Base-by-base conservation (phyloP, 2,329 filamentous ascomycete genomes). In the Aureobasidium sp. region DNA sequence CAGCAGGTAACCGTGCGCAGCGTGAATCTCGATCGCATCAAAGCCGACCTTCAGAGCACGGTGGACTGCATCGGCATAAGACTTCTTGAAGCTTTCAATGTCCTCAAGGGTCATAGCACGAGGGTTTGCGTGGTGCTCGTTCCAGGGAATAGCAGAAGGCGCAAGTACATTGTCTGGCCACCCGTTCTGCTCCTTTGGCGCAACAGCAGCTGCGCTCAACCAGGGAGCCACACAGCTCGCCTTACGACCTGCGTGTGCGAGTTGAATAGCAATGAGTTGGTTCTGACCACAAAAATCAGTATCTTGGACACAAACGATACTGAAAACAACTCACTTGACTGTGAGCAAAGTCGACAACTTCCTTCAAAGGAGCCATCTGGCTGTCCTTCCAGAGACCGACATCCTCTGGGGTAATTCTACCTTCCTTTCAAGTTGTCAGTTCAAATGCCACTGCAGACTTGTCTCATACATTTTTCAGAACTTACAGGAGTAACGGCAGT, bases 331-430 rank as follows among this genome's bases (percentile, higher is more conserved):
- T 47, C n/a, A 58, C 82, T 74, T 96, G 91, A 30, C 83, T 85
- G 77, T 95, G 91, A 2, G 88, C 84, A 65, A 91, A 95, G 64
- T 95, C 89, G 39, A 86, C 83, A 49, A 93, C 82, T 63, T 83
- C 82, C 70, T 81, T 83, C 62, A 95, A 76, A 0, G 86, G 86
- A 65, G 82, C 86, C 63, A 92, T 87, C 73, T 97, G 92, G 37
- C 82, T 85, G 72, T 96, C 92, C 65, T 88, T 81, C 92, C 91
- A 97, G 8, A 97, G 76, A 0, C 92, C 91, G 13, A 78, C 76
- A 71, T 93, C 89, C 72, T 92, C 81, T 1, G 91, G 90, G 0
- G 89, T 88, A 77, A 96, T 96, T 61, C 92, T 84, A 32, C 91
- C 91, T 39, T 57, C 53, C 53, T 55, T 42, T 13, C 8, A 29